Evolutionary conservation across 371 early-diverging fungal genomes (phyloP), one percentile per base, ranked within the genome.

Genomic region (Thermomucor indicae-seudaticae): DNA sequence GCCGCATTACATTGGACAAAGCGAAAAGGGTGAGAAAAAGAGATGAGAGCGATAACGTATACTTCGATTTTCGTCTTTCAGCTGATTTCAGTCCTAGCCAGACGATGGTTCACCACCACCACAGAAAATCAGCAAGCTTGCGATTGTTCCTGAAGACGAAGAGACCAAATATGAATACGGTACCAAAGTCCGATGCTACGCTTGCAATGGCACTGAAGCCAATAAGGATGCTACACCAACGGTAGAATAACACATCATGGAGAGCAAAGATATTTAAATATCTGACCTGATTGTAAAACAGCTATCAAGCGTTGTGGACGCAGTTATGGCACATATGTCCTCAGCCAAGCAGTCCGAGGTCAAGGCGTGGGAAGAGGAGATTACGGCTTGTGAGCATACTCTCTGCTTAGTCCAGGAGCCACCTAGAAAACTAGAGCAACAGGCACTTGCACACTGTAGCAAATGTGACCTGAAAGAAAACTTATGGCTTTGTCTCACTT

Each of bases 331-430:
- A 1, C 81, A 93, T 0, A 61, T 90, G 14, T 91, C 95, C 10
- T 89, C 95, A 3, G 78, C 81, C 42, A 85, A 88, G 55, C 83
- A 90, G 60, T 87, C 88, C 2, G 95, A 95, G 55, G 85, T 94
- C 49, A 84, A 92, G 60, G 89, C 91, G 4, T 97, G 98, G 98
- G 85, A 92, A 49, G 90, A 91, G 51, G 92, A 91, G 44, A 83
- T 86, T 19, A 64, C 57, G 3, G 61, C 90, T 0, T 97, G 98
- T 72, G 82, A 81, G 32, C 98, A 97, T 60, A 88, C 89, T 16
- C 66, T 77, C 14, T 71, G 78, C 14, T 62, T 96, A 6, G 57
- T 49, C 14, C 97, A 97, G 67, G 70, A 60, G 7, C 58, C 59
- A 16, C 62, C 74, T 12, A 74, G 72, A 45, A 56, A 58, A 28